Evolutionary conservation across 176 grass and related monocot species (phyloP), one percentile per base, ranked within the genome.

Genomic region (Musa troglodytarum): DNA sequence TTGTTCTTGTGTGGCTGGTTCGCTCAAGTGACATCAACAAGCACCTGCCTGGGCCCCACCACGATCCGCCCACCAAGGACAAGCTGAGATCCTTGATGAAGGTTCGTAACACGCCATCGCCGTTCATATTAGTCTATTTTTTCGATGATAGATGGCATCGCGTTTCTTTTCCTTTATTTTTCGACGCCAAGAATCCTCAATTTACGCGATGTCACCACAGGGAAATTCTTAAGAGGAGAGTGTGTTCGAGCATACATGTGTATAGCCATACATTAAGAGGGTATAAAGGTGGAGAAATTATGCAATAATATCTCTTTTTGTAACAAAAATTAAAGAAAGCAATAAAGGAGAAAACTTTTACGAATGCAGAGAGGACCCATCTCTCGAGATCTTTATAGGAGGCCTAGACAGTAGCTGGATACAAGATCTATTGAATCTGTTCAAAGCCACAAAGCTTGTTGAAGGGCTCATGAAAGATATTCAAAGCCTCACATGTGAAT

Each of bases 11-110:
- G 69, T 71, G 20, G 16, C 7, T 2, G 49, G 10, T 50, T 49
- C 24, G 52, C 50, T 53, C 50, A 19, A 72, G 69, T 29, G 69
- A 72, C 50, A 72, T 72, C 69, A 72, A 72, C 69, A 72, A 72
- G 49, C 69, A 72, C 69, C 53, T 72, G 69, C 69, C 69, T 24
- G 69, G 69, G 20, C 50, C 50, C 49, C 69, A 72, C 69, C 69
- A 72, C 11, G 43, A 72, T 72, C 69, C 69, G 19, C 69, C 69
- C 69, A 22, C 69, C 50, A 72, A 72, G 69, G 49, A 53, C 17
- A 72, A 72, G 50, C 69, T 72, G 19, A 51, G 50, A 72, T 22
- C 69, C 10, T 22, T 72, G 50, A 72, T 72, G 69, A 53, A 54
- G 34, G 69, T 72, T 52, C 14, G 9, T 50, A 7, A 23, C 34